Evolutionary conservation across 106 monocot species (phyloP), one percentile per base, ranked within the genome.

Genomic region (Apostasia shenzhenica): DNA sequence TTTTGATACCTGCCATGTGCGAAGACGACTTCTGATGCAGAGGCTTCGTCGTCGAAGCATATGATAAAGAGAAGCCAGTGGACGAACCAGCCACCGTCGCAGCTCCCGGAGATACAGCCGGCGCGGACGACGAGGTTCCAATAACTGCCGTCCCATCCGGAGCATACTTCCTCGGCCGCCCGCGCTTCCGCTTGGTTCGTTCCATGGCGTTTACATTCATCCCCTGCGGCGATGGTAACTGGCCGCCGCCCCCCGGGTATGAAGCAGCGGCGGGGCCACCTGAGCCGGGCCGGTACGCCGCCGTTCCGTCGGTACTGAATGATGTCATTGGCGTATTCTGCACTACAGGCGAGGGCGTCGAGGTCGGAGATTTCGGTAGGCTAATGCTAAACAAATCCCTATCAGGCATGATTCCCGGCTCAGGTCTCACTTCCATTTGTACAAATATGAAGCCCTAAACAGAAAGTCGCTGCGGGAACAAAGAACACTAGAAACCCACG

Each of bases 81-180:
- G 11, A 26, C 72, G 3, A 8, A 51, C 59, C 48, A 2, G 70
- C 37, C 6, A 6, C 7, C 0, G 66, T 1, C 38, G 68, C n/a
- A 14, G 45, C 48, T 0, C 26, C 26, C 26, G 26, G 26, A 26
- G 26, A 26, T 26, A 26, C 26, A 26, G 26, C 62, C 1, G 14
- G 5, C 8, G 59, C 55, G 43, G 67, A 8, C 6, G 59, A 59
- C 14, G 75, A 75, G 54, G 26, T 68, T 1, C 78, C 70, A 53
- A 49, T 56, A 48, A 76, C 54, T 7, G 63, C 73, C 8, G 77
- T 48, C 8, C 88, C 88, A 49, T 84, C 84, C 0, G 85, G 76
- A 39, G 83, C 90, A 37, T 90, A 90, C 76, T 90, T 90, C 74
- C 90, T 85, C 14, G 90, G 90, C 53, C 90, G 69, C 9, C 88